Evolutionary conservation across 208 protist species (phyloP), one percentile per base, ranked within the genome.

Genomic region (Crithidia sp.): DNA sequence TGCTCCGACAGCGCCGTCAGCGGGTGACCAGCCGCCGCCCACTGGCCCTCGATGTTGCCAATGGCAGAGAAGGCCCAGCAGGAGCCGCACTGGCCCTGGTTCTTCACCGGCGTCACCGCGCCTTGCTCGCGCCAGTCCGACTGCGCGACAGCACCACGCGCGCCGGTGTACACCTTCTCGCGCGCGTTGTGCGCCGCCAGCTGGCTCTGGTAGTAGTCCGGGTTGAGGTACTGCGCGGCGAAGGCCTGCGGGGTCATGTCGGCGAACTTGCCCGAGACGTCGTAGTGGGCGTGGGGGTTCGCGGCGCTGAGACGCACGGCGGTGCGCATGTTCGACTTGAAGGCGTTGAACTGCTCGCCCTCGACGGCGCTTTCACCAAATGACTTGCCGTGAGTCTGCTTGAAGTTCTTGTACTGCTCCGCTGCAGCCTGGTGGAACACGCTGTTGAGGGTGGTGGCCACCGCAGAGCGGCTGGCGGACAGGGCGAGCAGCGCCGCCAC

Each of bases 31-130:
- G 69, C 61, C 5, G 86, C 50, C 45, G 71, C 70, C 77, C 82
- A 92, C 64, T 82, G 76, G 8, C 93, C 86, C 79, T 99, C 97
- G 49, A 98, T 88, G 67, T 96, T 83, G 57, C 94, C 96, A 52
- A 95, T 97, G 17, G 98, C 85, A 9, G 92, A 94, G 92, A 99
- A 99, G 61, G 97, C 76, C 98, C 98, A 99, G 86, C 98, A 99
- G 19, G 92, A 97, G 75, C 98, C 98, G 85, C 98, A 99, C 52
- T 74, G 73, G 54, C 95, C 94, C 83, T 99, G 97, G 77, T 98
- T 79, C 92, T 99, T 99, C 56, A 99, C 96, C 8, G 64, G 77
- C 7, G 94, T 96, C 59, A 99, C 95, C 19, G 87, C 91, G 56
- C 89, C 88, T 37, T 95, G 61, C 54, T 86, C 52, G 52, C 92